Evolutionary conservation across 1,284 basidiomycete species (phyloP), one percentile per base, ranked within the genome.

Genomic region (Anthracocystis panici-leucophaei): DNA sequence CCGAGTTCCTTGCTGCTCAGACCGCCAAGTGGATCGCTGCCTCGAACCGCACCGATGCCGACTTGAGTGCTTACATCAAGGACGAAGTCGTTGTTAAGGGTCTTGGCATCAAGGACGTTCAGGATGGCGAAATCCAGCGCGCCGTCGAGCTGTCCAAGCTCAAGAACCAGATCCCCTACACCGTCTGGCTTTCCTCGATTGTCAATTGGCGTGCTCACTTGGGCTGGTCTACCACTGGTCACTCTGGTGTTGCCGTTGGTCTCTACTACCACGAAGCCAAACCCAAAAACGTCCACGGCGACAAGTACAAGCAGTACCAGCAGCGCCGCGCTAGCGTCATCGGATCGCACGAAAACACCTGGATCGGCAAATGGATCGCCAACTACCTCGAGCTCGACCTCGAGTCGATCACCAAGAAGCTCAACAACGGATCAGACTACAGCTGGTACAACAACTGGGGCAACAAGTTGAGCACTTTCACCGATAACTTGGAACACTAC

Each of bases 281-380:
- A 16, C 62, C 58, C 31, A 42, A 70, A 40, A 35, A 68, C 44
- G 54, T 45, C 8, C 54, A 60, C 23, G 45, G 41, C 10, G 59
- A 70, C 9, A 65, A 65, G 62, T 58, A 67, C 57, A 61, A 60
- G 57, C 35, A 42, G 1, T 71, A 71, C 68, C 33, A 52, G 40
- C n/a, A 48, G 27, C 55, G 67, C 5, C 57, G 66, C 5, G 20
- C 58, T 11, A 60, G 55, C 20, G 60, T 77, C 18, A 52, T 59
- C 21, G 80, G 78, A 14, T 77, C 76, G 40, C 79, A 81, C 72
- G 77, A 77, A n/a, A 82, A 82, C 72, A 79, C 79, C 2, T 81
- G 72, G 75, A 76, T 82, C 62, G 79, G 75, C 20, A 45, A 72
- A 23, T 82, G 67, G 70, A 81, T 76, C 44, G 58, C 61, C 20